These are phyloP conservation scores for Penicillium lagena DNA, from an alignment of 495 filamentous ascomycete species.

Conservation along the genomic window DNA sequence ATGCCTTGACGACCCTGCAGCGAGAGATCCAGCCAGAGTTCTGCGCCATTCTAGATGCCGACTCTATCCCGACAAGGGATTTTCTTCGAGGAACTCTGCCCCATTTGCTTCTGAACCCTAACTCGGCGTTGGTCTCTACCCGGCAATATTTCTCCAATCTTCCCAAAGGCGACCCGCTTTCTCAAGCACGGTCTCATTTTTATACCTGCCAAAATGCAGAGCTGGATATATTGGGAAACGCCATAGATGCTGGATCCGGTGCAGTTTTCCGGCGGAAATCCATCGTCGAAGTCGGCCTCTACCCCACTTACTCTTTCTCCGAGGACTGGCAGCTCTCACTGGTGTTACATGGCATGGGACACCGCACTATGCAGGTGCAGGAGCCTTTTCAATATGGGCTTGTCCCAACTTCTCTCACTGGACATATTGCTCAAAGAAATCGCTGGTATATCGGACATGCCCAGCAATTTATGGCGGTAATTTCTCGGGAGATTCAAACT, in stretches of 20 bases:
- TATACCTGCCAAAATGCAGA: slow-evolving; percentile 29
- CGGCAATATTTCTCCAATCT: slow-evolving; percentile 47
- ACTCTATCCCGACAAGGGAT: slow-evolving; percentile 39
- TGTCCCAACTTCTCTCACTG: slow-evolving; percentile 40
- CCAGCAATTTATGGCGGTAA: slow-evolving; percentile 22
- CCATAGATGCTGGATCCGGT: slow-evolving; percentile 41
- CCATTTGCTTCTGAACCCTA: slow-evolving; percentile 36
- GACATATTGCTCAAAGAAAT: slow-evolving; percentile 45
- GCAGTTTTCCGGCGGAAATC: slow-evolving; percentile 38
- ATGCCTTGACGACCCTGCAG: slow-evolving; percentile 34
- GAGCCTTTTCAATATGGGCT: slow-evolving; percentile 46
- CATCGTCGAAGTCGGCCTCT: slow-evolving; percentile 40
- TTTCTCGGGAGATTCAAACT: slow-evolving; percentile 2
- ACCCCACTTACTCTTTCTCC: slow-evolving; percentile 42
- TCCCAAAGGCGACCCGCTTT: slow-evolving; percentile 40
- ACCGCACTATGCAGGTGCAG: slow-evolving; percentile 38
- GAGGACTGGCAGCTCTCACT: slow-evolving; percentile 47
- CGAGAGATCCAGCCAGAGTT: slow-evolving; percentile 35
- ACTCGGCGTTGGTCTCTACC: slow-evolving; percentile 23
- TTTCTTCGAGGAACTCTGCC: slow-evolving; percentile 46
- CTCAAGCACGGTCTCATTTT: slow-evolving; percentile 37
- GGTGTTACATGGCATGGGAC: slow-evolving; percentile 35
- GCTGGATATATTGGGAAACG: slow-evolving; percentile 16
- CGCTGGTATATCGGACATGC: slow-evolving; percentile 38
- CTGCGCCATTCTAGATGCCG: slow-evolving; percentile 31